phyloP scores from a whole-genome alignment of 257 asterid genomes.

The Asclepias syriaca region DNA sequence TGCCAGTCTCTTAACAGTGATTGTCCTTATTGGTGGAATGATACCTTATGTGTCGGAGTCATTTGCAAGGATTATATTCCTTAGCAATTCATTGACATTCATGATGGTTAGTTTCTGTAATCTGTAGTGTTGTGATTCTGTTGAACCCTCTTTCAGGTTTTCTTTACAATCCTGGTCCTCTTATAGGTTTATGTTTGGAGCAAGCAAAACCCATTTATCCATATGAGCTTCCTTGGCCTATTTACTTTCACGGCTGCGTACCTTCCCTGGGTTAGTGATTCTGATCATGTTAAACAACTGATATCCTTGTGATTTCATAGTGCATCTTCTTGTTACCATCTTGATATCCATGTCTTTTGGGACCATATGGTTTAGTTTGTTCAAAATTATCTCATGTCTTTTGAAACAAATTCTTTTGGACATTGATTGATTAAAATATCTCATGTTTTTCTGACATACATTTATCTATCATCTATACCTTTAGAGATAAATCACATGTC shows the following conservation, averaged over 20 bases:
- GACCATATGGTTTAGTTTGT: background rate
- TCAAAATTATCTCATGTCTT: background rate
- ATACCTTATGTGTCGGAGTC: constrained; percentile 93
- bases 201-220: constrained; percentile 97
- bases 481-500: background rate
- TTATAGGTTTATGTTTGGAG: constrained; percentile 97
- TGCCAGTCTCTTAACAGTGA: constrained; percentile 85
- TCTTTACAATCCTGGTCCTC: constrained; percentile 3
- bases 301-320: background rate
- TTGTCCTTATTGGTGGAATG: constrained; percentile 93
- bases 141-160: constrained; percentile 6
- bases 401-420: background rate
- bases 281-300: background rate
- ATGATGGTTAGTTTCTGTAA: constrained; percentile 76
- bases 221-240: constrained; percentile 97
- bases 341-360: background rate
- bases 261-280: constrained; percentile 89
- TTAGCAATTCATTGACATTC: constrained; percentile 97
- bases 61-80: constrained; percentile 89
- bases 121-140: background rate
- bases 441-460: too few species aligned
- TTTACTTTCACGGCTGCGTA: constrained; percentile 98
- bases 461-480: too few species aligned
- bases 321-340: background rate
- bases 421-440: background rate